phyloP scores from a whole-genome alignment of 306 rosid genomes.

The Acacia crassicarpa region DNA sequence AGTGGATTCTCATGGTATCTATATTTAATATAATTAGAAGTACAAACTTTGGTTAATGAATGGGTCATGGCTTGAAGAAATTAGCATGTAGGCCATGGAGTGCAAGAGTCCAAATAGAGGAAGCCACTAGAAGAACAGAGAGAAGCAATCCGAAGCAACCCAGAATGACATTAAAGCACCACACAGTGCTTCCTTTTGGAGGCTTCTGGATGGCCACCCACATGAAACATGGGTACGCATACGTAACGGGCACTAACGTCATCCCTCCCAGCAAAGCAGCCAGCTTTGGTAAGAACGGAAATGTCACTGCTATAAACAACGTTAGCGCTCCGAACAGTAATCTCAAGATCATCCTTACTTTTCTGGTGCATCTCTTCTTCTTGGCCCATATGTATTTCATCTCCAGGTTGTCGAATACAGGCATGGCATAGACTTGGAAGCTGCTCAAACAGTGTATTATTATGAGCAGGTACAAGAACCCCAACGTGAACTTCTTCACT shows the following conservation, averaged over 20 bases:
- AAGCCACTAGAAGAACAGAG: conserved; percentile 43
- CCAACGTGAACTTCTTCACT: conserved; percentile 44
- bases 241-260: too few species aligned
- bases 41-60: too few species aligned
- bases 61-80: conserved; percentile 57
- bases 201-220: background rate
- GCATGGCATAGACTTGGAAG: conserved; percentile 69
- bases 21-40: too few species aligned
- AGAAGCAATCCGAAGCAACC: conserved; percentile 64
- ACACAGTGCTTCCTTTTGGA: conserved; percentile 16
- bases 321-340: too few species aligned
- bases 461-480: conserved; percentile 42
- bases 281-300: too few species aligned
- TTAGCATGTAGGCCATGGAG: conserved; percentile 51
- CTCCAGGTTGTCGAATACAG: background rate
- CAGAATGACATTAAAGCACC: conserved; percentile 48
- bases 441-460: conserved; percentile 44
- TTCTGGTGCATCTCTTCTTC: too few species aligned
- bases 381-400: too few species aligned
- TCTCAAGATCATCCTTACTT: too few species aligned
- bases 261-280: too few species aligned
- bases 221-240: too few species aligned
- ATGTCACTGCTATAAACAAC: too few species aligned
- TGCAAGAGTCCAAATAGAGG: conserved; percentile 45
- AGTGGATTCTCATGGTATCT: background rate